These are phyloP conservation scores for Plenodomus biglobosus DNA, from an alignment of 2,329 filamentous ascomycete genomes.

Conservation along the genomic window DNA sequence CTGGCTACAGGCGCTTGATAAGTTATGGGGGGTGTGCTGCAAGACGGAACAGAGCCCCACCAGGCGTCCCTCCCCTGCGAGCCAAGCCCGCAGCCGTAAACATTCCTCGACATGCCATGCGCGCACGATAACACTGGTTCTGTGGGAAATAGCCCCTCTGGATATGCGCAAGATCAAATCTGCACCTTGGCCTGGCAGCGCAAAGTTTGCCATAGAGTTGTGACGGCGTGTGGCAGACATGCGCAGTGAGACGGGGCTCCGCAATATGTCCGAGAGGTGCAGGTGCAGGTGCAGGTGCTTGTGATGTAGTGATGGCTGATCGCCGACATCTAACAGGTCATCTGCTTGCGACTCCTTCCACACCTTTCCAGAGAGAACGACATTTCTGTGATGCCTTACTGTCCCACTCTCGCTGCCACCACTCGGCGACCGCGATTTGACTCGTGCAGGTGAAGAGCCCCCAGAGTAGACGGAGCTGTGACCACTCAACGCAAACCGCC, in stretches of 20 bases:
- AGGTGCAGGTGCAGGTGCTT: conserved; percentile 8
- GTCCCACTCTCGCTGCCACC: conserved; percentile 4
- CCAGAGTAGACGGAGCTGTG: conserved; percentile 10
- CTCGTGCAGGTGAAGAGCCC: conserved; percentile 18
- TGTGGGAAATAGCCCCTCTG: background rate
- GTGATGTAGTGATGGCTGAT: conserved; percentile 16
- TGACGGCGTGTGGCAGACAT: background rate
- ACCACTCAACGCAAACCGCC: conserved; percentile 6
- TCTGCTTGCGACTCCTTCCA: conserved; percentile 23
- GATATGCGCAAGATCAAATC: background rate
- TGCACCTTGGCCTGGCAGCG: background rate
- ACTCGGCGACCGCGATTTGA: conserved; percentile 16
- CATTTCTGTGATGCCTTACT: conserved; percentile 10
- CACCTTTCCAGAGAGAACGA: conserved; percentile 16
- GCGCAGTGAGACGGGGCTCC: conserved; percentile 9
- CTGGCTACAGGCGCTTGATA: too few species aligned
- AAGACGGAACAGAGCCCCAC: background rate
- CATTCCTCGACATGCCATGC: background rate
- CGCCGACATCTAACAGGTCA: conserved; percentile 19
- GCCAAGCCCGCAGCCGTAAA: background rate
- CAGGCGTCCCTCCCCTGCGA: background rate
- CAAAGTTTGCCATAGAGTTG: background rate
- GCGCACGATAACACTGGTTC: background rate
- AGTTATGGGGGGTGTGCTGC: background rate
- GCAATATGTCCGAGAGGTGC: conserved; percentile 8